These are phyloP conservation scores for Xylariaceae sp. DNA, from an alignment of 2,329 filamentous ascomycete species.

Conservation along the genomic window DNA sequence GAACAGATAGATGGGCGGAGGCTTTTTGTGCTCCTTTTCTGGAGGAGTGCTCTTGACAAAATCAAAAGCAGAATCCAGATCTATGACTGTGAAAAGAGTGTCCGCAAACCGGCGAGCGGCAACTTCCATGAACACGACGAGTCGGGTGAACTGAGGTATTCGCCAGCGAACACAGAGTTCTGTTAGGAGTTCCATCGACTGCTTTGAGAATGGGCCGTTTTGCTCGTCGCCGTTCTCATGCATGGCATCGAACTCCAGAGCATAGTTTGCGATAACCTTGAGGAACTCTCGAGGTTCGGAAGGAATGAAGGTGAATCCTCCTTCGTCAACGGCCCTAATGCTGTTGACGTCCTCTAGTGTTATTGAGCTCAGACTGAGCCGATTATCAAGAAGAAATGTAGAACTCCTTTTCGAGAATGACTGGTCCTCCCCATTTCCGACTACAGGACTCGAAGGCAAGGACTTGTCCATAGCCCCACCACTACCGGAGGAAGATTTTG, in stretches of 20 bases:
- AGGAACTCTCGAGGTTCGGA: slow-evolving; percentile 77
- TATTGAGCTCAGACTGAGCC: slow-evolving; percentile 61
- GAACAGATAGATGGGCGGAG: slow-evolving; percentile 50
- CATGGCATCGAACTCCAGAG: slow-evolving; percentile 60
- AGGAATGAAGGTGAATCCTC: slow-evolving; percentile 84
- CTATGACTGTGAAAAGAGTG: slow-evolving; percentile 73
- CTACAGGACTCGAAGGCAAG: slow-evolving; percentile 51
- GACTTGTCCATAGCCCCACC: slow-evolving; percentile 44
- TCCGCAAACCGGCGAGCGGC: slow-evolving; percentile 79
- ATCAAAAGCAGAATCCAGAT: slow-evolving; percentile 77
- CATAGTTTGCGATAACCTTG: slow-evolving; percentile 73
- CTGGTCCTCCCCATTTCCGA: slow-evolving; percentile 46
- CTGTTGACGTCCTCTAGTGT: slow-evolving; percentile 53
- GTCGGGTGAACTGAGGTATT: slow-evolving; percentile 73
- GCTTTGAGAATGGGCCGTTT: slow-evolving; percentile 60
- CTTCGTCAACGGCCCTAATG: slow-evolving; percentile 53
- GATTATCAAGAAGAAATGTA: slow-evolving; percentile 54
- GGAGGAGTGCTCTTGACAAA: slow-evolving; percentile 66
- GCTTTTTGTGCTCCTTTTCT: slow-evolving; percentile 55
- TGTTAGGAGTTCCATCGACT: slow-evolving; percentile 74
- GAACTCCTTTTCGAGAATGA: slow-evolving; percentile 42
- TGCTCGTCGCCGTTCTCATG: slow-evolving; percentile 49
- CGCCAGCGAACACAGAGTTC: slow-evolving; percentile 87
- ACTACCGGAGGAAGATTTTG: slow-evolving; percentile 63
- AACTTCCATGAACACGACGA: slow-evolving; percentile 79